Evolutionary conservation across 805 yeast genomes (phyloP).

Genomic region (Lipomyces orientalis): DNA sequence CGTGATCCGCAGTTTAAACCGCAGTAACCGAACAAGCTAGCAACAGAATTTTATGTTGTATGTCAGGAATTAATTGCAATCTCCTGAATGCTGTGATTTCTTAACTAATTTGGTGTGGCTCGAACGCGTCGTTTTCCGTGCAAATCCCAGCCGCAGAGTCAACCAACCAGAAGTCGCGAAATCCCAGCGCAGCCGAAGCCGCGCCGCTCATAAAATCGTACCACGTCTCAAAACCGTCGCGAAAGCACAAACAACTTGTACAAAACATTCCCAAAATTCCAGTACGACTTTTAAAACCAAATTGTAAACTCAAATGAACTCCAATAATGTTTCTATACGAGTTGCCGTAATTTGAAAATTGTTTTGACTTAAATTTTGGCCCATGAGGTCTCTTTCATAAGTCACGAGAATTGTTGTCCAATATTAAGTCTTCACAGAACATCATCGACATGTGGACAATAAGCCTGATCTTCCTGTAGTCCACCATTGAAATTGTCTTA

Average conservation of each 20-base stretch:
- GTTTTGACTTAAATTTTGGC: background rate
- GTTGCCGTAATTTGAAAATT: background rate
- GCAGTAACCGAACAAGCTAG: background rate
- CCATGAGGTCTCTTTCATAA: background rate
- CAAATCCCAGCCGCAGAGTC: background rate
- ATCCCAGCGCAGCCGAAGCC: background rate
- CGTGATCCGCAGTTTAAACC: background rate
- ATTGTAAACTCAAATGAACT: background rate
- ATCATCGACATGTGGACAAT: background rate
- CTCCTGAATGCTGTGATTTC: background rate
- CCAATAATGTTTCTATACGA: background rate
- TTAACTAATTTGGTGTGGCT: background rate
- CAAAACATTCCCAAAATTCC: background rate
- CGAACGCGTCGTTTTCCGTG: background rate
- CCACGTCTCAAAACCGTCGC: background rate
- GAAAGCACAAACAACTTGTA: background rate
- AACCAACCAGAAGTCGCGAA: constrained; percentile 33
- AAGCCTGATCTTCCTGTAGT: background rate
- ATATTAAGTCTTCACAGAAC: background rate
- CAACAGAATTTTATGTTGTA: constrained; percentile 9
- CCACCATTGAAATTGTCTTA: background rate
- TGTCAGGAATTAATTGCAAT: background rate
- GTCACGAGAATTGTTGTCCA: background rate
- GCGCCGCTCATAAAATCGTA: background rate
- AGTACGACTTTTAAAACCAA: background rate